phyloP scores from a whole-genome alignment of 1,139 yeast species.

The Entelexis sorbosivorans region DNA sequence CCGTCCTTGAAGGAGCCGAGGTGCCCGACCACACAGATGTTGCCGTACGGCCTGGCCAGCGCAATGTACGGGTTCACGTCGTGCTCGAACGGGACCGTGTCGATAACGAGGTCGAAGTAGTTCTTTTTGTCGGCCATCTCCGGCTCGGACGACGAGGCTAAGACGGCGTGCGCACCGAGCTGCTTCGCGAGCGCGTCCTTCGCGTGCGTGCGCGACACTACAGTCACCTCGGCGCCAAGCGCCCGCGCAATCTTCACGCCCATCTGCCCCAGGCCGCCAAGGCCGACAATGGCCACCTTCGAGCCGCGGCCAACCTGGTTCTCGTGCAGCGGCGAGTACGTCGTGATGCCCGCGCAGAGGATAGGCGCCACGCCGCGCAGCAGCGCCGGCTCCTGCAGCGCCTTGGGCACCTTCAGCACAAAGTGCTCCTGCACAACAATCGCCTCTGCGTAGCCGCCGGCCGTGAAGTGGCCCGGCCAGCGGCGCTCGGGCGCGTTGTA shows the following conservation, averaged over 20 bases:
- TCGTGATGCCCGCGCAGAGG: slow-evolving; percentile 59
- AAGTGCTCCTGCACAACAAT: slow-evolving; percentile 44
- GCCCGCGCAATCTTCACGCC: slow-evolving; percentile 45
- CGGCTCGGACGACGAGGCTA: slow-evolving; percentile 15
- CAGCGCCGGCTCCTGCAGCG: slow-evolving; percentile 30
- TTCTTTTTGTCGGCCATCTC: slow-evolving; percentile 19
- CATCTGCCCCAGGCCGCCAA: slow-evolving; percentile 46
- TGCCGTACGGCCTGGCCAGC: slow-evolving; percentile 25
- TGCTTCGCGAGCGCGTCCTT: slow-evolving; percentile 19
- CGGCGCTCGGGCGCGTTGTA: slow-evolving; percentile 12
- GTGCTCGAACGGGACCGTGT: slow-evolving; percentile 26
- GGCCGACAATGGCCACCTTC: slow-evolving; percentile 43
- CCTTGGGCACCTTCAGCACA: slow-evolving; percentile 43
- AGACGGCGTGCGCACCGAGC: slow-evolving; percentile 17
- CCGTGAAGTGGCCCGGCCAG: slow-evolving; percentile 27
- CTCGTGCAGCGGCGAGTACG: slow-evolving; percentile 44
- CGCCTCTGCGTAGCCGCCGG: slow-evolving; percentile 55
- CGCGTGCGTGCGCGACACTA: slow-evolving; percentile 18
- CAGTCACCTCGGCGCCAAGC: slow-evolving; percentile 19
- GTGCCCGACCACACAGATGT: slow-evolving; percentile 26
- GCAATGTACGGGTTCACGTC: slow-evolving; percentile 25
- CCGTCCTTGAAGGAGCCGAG: slow-evolving; percentile 11
- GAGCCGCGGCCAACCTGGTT: slow-evolving; percentile 41
- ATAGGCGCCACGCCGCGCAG: slow-evolving; percentile 47
- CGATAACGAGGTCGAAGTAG: slow-evolving; percentile 27